Base-by-base conservation (phyloP, 768 basidiomycete genomes). In the Lactarius hatsudake region DNA sequence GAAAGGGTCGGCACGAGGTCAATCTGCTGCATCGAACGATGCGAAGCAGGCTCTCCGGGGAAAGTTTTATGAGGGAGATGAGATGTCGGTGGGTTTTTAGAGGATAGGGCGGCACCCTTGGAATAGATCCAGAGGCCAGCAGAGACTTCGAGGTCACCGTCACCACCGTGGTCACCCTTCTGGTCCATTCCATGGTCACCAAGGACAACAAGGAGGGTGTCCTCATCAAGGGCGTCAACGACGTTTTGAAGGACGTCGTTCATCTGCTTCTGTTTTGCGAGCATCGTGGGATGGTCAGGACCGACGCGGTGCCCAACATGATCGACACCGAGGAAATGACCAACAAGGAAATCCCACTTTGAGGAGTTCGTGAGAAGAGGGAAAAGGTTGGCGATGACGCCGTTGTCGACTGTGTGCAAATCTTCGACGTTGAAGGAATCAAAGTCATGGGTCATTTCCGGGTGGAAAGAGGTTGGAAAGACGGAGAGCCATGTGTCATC, bases 361-460 rank as follows among this genome's bases (percentile, higher is more conserved):
- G 76, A 20, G 73, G 69, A 43, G 62, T 75, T 77, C 61, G 82
- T 79, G 5, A 98, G 81, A 26, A 95, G 82, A 0, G 94, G 93
- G 71, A 96, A 87, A 5, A 98, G 80, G 72, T 98, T 88, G 13
- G 79, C 73, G 43, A 91, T 89, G 64, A 98, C 95, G 9, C 96
- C 96, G 61, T 90, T 81, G 73, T 99, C 97, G 57, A 98, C 97
- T 0, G 93, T 90, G 73, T 99, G 95, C 3, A 99, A 82, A 75
- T 98, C 97, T 76, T 98, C 97, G 66, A 99, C 97, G 76, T 98
- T 95, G 83, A 99, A 98, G 0, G 95, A 97, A 76, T 97, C 96
- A 74, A 87, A 98, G 0, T 96, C 89, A 73, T 86, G 90, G 1
- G 89, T 82, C 81, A 91, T 86, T 72, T 91, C 87, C 17, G 80